Base-by-base conservation (phyloP, 257 asterid genomes). In the Petunia axillaris region DNA sequence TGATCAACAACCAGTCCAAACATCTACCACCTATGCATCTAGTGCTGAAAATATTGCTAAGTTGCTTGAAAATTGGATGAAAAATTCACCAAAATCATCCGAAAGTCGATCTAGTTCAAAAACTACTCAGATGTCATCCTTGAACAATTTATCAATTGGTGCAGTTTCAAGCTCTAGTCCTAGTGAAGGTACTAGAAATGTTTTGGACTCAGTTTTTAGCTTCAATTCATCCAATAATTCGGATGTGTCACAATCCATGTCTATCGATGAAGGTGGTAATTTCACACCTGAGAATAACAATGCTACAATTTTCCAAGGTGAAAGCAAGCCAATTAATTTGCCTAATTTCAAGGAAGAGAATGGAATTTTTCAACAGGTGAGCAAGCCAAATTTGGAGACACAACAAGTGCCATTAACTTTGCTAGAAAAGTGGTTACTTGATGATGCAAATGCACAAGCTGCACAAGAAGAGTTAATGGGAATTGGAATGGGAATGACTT, bases 391-490 rank as follows among this genome's bases (percentile, higher is more conserved):
- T 84, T 52, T 83, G 11, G 83, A 67, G 16, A n/a, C 86, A 7
- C 85, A 86, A 7, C 85, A 86, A 73, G 82, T 91, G 88, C 97
- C 97, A 81, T 82, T 94, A 11, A 86, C 89, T 54, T 82, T 89
- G 81, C 84, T 94, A 76, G 98, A 94, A 91, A 92, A 92, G 60
- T 94, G 98, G 98, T 85, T 94, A 16, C 85, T 92, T 77, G 97
- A 91, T 75, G 97, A 92, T 78, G 88, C 90, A 2, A 87, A 85
- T 68, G 85, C 54, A 52, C 93, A 89, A 73, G 90, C 89, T 78
- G 73, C 38, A 5, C 91, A 88, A n/a, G 93, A 81, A 81, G 93
- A 90, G 7, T 50, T 79, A 46, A 78, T 78, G 75, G 71, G 81
- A 62, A 66, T 76, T 13, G 78, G 59, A 80, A 87, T 90, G 89